Evolutionary conservation across 2,329 filamentous ascomycete species (phyloP), one percentile per base, ranked within the genome.

Genomic region (Talaromyces atroroseus): DNA sequence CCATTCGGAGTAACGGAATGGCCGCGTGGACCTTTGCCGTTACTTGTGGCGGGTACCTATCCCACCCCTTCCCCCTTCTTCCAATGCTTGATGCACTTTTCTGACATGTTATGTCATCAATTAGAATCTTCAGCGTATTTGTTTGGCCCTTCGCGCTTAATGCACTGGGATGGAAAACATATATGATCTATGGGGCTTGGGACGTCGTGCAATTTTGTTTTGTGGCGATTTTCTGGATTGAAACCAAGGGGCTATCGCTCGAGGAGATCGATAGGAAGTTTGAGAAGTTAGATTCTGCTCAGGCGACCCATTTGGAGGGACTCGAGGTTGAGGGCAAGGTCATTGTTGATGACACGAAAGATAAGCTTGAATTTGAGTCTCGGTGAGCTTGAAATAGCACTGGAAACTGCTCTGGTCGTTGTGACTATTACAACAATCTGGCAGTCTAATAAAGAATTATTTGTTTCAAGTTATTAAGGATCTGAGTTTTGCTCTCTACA

Each of bases 151-250:
- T 24, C 1, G 48, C 48, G 2, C 23, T 36, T 4, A 14, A 49
- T 4, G 29, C 24, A 8, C 36, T 49, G 12, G 48, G 48, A 2
- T 49, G 12, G 18, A 49, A 49, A 21, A 38, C 29, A 4, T 49
- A 49, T 29, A 29, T 49, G 29, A 36, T 49, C 34, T 38, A 49
- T n/a, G 48, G 18, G 14, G 8, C 67, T 0, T 75, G 70, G 67
- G 72, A 78, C 56, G 67, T 78, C 16, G 36, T 40, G 5, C 36
- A 40, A 16, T 2, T 40, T 8, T 4, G 3, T n/a, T 40, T 40
- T 8, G 36, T 40, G 12, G 36, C 16, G 14, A 18, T 5, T 40
- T 40, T 40, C 36, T 40, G 2, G 2, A 8, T 40, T 8, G 48
- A 50, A 18, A 32, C 20, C 6, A 50, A 50, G 48, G 48, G 48